Conservation (phyloP, 164 flowering plant species). For the Houttuynia cordata region DNA sequence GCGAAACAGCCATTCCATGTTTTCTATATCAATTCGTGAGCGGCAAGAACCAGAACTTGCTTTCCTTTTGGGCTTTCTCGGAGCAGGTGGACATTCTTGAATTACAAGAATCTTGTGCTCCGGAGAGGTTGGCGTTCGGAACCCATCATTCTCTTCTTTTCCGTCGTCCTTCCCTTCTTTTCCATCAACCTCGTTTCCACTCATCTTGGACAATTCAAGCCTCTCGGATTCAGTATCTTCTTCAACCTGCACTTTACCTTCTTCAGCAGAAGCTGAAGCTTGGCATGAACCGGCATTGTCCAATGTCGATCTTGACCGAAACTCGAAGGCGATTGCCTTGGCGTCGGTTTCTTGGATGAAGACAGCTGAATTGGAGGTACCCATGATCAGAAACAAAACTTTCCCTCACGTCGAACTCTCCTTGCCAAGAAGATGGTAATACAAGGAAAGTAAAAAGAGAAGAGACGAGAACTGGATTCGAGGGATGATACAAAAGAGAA, state of each 20-base stretch:
- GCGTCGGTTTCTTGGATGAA: conserved; percentile 5
- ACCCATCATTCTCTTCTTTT: conserved; percentile 18
- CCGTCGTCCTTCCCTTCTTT: conserved; percentile 10
- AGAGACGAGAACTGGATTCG: not conserved
- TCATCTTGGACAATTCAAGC: not conserved
- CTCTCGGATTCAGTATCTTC: not conserved
- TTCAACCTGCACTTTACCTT: not conserved
- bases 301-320: conserved; percentile 9
- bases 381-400: too few relatives aligned
- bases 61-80: conserved; percentile 33
- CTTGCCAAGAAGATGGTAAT: not conserved
- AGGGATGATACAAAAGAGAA: not conserved
- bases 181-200: not conserved
- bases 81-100: conserved; percentile 42
- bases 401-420: too few relatives aligned
- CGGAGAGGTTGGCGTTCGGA: conserved; percentile 15
- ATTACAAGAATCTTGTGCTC: conserved; percentile 23
- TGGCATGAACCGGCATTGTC: conserved; percentile 4
- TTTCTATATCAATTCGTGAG: conserved; percentile 17
- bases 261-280: not conserved
- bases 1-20: conserved; percentile 31
- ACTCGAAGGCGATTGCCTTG: conserved; percentile 4
- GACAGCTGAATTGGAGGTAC: conserved; percentile 13
- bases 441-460: conserved; percentile 2
- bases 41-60: conserved; percentile 6